Evolutionary conservation across 805 yeast genomes (phyloP), one percentile per base, ranked within the genome.

Genomic region (Wickerhamiella nectarea): DNA sequence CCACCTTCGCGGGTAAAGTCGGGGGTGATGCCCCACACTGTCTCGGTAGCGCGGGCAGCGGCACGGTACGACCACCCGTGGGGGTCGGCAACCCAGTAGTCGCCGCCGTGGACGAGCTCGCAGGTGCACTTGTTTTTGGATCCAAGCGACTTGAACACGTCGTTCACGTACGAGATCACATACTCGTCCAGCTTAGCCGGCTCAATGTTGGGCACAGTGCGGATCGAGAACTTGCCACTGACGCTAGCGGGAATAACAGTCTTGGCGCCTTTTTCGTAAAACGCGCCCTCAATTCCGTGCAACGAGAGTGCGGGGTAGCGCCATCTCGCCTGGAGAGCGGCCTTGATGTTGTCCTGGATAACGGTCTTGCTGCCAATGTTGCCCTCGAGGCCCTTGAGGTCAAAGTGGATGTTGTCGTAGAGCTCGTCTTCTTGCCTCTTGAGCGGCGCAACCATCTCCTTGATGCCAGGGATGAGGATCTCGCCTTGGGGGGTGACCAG

Each of bases 1-100:
- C 99, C 99, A 57, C 99, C 99, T 68, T 91, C 99, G 69, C 99
- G 79, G 34, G 97, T 93, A 60, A 84, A 75, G 65, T 91, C 98
- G 28, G 98, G 98, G 50, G 84, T 93, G 38, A 89, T 76, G 51
- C 83, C 80, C 87, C 95, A 91, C 25, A 91, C 98, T 43, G 78
- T 78, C 63, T 86, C 79, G 36, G 98, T 91, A 46, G 98, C 98
- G 62, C 79, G 76, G 43, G 81, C 74, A 34, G 97, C 99, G 46
- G 98, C 97, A 34, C 85, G 76, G 71, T 89, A 91, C 38, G 84
- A 75, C 52, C 81, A 87, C 63, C 89, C 89, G 68, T 78, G 77
- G 46, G 98, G 98, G 64, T 89, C 86, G 38, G 91, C 75, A 41
- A 85, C 78, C 98, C 98, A 91, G 72, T 91, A 91, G 62, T 74